Evolutionary conservation across 371 early-diverging fungal genomes (phyloP).

Genomic region (Mucor piriformis): DNA sequence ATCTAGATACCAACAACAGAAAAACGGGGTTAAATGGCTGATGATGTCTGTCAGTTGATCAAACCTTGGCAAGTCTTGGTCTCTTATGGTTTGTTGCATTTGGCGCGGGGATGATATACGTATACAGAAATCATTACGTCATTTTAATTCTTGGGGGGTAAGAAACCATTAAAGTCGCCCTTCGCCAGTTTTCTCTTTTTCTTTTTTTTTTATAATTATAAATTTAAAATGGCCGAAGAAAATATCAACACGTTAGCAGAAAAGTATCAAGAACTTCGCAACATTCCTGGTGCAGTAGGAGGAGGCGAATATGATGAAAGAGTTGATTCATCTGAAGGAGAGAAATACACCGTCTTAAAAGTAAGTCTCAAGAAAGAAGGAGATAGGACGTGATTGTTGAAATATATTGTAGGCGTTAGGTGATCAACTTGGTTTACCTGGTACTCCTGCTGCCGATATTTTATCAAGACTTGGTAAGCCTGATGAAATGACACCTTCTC

Average conservation of each 20-base stretch:
- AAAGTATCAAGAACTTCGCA: slow-evolving; percentile 47
- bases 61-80: too few relatives aligned
- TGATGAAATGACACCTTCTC: slow-evolving; percentile 48
- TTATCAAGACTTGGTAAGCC: slow-evolving; percentile 54
- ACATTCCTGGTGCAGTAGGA: slow-evolving; percentile 49
- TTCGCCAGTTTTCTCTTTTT: neutral
- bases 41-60: too few relatives aligned
- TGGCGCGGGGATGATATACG: too few relatives aligned
- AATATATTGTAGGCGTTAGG: slow-evolving; percentile 37
- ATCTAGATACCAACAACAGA: too few relatives aligned
- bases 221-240: slow-evolving; percentile 19
- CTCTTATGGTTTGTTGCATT: too few relatives aligned
- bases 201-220: neutral
- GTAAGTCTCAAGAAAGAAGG: slow-evolving; percentile 17
- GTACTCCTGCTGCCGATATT: slow-evolving; percentile 48
- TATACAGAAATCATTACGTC: slow-evolving; percentile 4
- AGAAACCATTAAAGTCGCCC: too few relatives aligned
- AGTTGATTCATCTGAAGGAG: slow-evolving; percentile 37
- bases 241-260: slow-evolving; percentile 38
- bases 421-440: slow-evolving; percentile 49
- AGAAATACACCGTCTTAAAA: slow-evolving; percentile 54
- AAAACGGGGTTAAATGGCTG: too few relatives aligned
- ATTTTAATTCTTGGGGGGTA: neutral
- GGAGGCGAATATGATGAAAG: slow-evolving; percentile 49
- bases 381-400: neutral